Evolutionary conservation across 805 yeast species (phyloP).

Genomic region (Starmerella stigmatis): DNA sequence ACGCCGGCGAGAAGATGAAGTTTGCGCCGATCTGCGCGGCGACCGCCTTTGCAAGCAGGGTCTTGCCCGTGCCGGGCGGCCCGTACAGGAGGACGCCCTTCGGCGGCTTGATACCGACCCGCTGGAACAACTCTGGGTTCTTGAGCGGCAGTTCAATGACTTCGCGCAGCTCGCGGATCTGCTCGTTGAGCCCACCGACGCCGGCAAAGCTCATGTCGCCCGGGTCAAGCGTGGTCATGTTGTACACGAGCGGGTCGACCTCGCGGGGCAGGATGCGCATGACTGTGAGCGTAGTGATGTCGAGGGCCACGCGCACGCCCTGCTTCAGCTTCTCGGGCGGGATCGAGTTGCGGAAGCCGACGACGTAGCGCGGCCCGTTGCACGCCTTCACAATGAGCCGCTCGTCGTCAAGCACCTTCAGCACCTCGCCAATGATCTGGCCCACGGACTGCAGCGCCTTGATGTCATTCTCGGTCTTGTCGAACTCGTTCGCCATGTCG

Average conservation of each 20-base stretch:
- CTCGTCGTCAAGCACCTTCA: constrained; percentile 90
- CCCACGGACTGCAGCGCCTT: constrained; percentile 96
- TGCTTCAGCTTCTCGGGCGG: constrained; percentile 72
- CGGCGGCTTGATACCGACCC: constrained; percentile 98
- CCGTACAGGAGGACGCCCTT: constrained; percentile 95
- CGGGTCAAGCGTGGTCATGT: constrained; percentile 97
- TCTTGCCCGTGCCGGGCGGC: constrained; percentile 98
- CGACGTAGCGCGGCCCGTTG: constrained; percentile 94
- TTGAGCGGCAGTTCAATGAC: constrained; percentile 94
- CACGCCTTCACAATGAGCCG: constrained; percentile 90
- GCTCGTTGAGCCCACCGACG: constrained; percentile 93
- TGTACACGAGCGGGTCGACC: constrained; percentile 94
- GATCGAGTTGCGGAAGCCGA: constrained; percentile 90
- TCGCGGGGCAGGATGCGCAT: constrained; percentile 97
- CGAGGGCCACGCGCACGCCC: constrained; percentile 93
- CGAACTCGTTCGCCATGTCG: constrained; percentile 71
- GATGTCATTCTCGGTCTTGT: constrained; percentile 92
- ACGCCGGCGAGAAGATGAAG: constrained; percentile 95
- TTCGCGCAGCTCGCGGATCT: constrained; percentile 91
- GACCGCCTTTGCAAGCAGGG: constrained; percentile 90
- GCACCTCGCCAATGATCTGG: constrained; percentile 91
- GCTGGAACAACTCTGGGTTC: constrained; percentile 87
- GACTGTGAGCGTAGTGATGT: constrained; percentile 93
- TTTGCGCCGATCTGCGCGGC: constrained; percentile 98
- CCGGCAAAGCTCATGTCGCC: constrained; percentile 91